Evolutionary conservation across 805 yeast genomes (phyloP).

Genomic region (Yamadazyma scolyti): DNA sequence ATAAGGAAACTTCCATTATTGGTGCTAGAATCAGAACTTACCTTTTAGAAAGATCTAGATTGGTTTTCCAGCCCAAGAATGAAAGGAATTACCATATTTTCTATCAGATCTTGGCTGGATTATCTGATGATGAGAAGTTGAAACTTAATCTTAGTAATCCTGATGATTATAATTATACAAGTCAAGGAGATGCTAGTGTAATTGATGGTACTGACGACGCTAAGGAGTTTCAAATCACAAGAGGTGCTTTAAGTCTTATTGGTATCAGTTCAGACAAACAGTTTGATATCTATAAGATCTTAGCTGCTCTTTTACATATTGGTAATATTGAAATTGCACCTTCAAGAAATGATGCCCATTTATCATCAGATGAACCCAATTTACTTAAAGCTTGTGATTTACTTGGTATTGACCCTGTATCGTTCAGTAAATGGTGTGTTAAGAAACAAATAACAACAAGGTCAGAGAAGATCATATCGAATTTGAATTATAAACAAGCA

Average conservation of each 20-base stretch:
- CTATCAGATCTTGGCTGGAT: constrained; percentile 82
- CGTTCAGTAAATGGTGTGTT: constrained; percentile 85
- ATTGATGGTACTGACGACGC: constrained; percentile 82
- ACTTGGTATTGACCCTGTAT: constrained; percentile 69
- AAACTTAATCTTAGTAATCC: constrained; percentile 60
- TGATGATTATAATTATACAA: constrained; percentile 72
- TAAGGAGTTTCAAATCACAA: constrained; percentile 71
- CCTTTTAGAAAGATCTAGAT: constrained; percentile 85
- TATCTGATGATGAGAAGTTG: constrained; percentile 50
- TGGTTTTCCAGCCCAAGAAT: constrained; percentile 85
- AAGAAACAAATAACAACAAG: constrained; percentile 92
- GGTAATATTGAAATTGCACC: constrained; percentile 90
- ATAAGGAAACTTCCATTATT: constrained; percentile 68
- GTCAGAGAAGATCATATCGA: constrained; percentile 85
- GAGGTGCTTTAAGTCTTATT: constrained; percentile 71
- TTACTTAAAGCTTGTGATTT: constrained; percentile 78
- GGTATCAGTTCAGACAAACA: constrained; percentile 66
- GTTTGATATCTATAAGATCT: constrained; percentile 64
- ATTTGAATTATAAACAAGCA: constrained; percentile 79
- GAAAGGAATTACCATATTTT: constrained; percentile 96
- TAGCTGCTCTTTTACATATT: constrained; percentile 86
- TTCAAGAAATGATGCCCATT: constrained; percentile 76
- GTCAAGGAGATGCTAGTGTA: constrained; percentile 77
- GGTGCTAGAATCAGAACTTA: constrained; percentile 96
- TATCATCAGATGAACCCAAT: constrained; percentile 83